phyloP scores from a whole-genome alignment of 805 yeast genomes.

The Kockiozyma suomiensis region DNA sequence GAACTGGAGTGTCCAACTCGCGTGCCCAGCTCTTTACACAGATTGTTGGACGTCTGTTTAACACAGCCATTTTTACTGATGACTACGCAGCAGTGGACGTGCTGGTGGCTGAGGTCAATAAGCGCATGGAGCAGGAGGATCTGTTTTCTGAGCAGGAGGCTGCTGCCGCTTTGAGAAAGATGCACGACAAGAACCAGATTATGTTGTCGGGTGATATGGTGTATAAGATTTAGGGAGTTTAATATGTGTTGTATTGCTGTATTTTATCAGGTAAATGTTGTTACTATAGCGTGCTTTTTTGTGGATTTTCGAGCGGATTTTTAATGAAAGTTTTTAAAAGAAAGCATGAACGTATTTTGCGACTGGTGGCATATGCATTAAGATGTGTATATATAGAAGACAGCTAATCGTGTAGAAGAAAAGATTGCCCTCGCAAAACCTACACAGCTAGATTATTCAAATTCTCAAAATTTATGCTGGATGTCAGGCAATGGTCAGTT shows the following conservation, averaged over 20 bases:
- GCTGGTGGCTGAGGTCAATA: slow-evolving; percentile 50
- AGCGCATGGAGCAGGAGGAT: slow-evolving; percentile 47
- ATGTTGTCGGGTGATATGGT: slow-evolving; percentile 44
- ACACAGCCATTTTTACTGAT: slow-evolving; percentile 47
- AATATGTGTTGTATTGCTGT: background rate
- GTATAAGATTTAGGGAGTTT: slow-evolving; percentile 37
- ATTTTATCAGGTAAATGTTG: too few relatives aligned
- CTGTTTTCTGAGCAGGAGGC: slow-evolving; percentile 45
- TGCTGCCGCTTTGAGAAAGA: slow-evolving; percentile 43
- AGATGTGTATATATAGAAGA: too few relatives aligned
- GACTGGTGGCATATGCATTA: too few relatives aligned
- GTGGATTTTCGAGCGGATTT: too few relatives aligned
- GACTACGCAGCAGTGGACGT: slow-evolving; percentile 48
- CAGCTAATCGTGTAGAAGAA: too few relatives aligned
- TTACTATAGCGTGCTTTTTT: too few relatives aligned
- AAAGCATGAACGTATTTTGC: too few relatives aligned
- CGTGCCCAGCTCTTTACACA: slow-evolving; percentile 53
- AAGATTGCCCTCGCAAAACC: too few relatives aligned
- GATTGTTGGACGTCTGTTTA: slow-evolving; percentile 52
- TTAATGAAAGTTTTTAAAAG: too few relatives aligned
- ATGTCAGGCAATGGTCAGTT: too few relatives aligned
- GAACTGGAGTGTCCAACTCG: slow-evolving; percentile 52
- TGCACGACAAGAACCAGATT: slow-evolving; percentile 45
- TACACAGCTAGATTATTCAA: too few relatives aligned
- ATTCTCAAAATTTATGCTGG: too few relatives aligned